phyloP scores from a whole-genome alignment of 2,329 filamentous ascomycete species.

The Cadophora malorum region DNA sequence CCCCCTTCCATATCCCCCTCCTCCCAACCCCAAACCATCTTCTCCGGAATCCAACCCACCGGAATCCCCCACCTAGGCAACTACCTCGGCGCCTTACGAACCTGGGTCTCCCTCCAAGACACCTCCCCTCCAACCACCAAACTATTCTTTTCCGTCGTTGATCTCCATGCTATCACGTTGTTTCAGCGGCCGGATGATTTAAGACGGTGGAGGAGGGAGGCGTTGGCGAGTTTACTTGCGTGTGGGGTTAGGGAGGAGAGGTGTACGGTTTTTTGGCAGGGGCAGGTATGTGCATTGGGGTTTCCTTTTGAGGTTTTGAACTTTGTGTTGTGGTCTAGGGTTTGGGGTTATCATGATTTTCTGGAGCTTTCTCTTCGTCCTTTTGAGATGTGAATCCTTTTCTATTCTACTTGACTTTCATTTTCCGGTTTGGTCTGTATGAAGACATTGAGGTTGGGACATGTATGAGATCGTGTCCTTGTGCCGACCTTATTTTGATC shows the following conservation, averaged over 20 bases:
- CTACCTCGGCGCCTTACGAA: conserved; percentile 85
- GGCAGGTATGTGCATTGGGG: conserved; percentile 65
- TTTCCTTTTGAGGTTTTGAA: no score
- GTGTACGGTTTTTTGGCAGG: conserved; percentile 84
- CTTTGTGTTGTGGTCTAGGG: no score
- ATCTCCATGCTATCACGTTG: conserved; percentile 90
- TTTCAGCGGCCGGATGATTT: conserved; percentile 70
- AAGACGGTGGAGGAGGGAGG: conserved; percentile 71
- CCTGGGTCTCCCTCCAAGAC: conserved; percentile 85
- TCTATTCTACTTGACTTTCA: no score
- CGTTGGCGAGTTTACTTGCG: conserved; percentile 80
- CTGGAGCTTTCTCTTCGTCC: no score
- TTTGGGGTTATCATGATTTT: no score
- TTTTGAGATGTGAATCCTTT: no score
- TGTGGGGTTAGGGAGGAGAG: conserved; percentile 81
- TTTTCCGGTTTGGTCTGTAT: no score
- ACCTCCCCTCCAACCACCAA: conserved; percentile 60
- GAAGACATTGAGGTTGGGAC: no score
- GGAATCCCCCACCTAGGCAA: conserved; percentile 94
- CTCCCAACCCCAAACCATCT: conserved; percentile 61
- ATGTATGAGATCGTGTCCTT: no score
- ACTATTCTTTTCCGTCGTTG: conserved; percentile 86
- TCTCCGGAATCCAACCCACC: conserved; percentile 97
- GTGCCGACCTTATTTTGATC: no score
- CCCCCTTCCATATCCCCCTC: no score